These are phyloP conservation scores for Chamaecrista fasciculata DNA, from an alignment of 306 rosid genomes.

Conservation along the genomic window DNA sequence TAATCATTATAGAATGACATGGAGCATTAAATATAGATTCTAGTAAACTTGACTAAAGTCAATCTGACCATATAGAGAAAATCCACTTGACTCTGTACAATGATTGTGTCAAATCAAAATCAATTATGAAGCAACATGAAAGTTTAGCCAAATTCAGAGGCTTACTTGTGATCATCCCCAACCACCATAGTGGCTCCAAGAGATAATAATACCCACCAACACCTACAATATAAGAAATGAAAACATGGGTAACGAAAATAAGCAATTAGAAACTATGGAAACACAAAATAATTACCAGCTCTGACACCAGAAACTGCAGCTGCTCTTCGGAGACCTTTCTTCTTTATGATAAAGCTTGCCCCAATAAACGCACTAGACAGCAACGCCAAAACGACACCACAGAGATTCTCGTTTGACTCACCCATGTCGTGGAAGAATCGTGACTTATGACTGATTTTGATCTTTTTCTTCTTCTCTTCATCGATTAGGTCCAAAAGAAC, in stretches of 20 bases:
- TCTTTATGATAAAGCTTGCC: slow-evolving; percentile 84
- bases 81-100: slow-evolving; percentile 7
- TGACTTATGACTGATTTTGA: no score
- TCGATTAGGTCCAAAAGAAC: slow-evolving; percentile 38
- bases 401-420: slow-evolving; percentile 54
- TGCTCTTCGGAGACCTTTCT: slow-evolving; percentile 79
- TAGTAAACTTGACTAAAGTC: not conserved
- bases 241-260: slow-evolving; percentile 15
- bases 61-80: not conserved
- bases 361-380: slow-evolving; percentile 79
- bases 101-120: slow-evolving; percentile 25
- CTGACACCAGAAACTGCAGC: slow-evolving; percentile 72
- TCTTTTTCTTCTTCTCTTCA: slow-evolving; percentile 43
- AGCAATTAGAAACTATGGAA: not conserved
- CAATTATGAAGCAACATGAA: slow-evolving; percentile 6
- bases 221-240: slow-evolving; percentile 45
- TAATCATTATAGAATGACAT: not conserved
- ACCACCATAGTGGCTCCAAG: slow-evolving; percentile 92
- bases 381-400: slow-evolving; percentile 70
- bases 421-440: no score
- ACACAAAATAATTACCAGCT: slow-evolving; percentile 60
- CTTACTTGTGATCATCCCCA: slow-evolving; percentile 80
- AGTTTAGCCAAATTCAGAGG: slow-evolving; percentile 12
- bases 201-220: slow-evolving; percentile 84
- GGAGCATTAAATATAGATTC: slow-evolving; percentile 29